These are phyloP conservation scores for Boletus albobrunnescens DNA, from an alignment of 1,284 basidiomycete species.

Conservation along the genomic window DNA sequence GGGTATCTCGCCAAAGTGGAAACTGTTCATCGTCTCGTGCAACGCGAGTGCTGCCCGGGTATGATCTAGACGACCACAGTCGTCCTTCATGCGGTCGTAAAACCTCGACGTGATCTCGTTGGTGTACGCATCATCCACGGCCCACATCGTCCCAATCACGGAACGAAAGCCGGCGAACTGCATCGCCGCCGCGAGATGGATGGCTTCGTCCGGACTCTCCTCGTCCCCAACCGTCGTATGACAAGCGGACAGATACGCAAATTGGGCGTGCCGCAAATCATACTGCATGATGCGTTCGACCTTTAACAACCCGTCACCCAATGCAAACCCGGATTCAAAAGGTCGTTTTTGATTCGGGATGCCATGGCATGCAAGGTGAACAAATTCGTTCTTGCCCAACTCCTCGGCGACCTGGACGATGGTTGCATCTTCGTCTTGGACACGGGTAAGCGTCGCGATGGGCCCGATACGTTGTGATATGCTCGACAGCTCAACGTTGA, in stretches of 20 bases:
- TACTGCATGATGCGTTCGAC: conserved; percentile 20
- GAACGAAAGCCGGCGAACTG: not conserved
- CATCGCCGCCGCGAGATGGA: conserved; percentile 9
- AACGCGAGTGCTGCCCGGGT: not conserved
- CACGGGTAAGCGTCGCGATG: not conserved
- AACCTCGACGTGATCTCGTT: not conserved
- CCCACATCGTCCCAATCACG: conserved; percentile 5
- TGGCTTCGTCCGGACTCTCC: not conserved
- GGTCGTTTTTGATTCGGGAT: conserved; percentile 8
- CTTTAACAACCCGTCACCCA: conserved; percentile 17
- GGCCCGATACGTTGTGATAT: not conserved
- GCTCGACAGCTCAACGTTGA: not conserved
- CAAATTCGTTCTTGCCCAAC: not conserved
- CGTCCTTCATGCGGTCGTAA: not conserved
- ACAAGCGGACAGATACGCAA: conserved; percentile 24
- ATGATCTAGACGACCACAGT: not conserved
- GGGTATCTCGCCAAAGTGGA: too few species aligned
- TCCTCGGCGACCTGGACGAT: not conserved
- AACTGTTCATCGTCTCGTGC: too few species aligned
- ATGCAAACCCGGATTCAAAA: conserved; percentile 10
- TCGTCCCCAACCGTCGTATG: not conserved
- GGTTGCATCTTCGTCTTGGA: not conserved
- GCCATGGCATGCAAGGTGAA: conserved; percentile 13
- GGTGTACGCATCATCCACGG: not conserved
- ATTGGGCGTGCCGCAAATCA: conserved; percentile 16